A percentile compares a stretch with the other conserved stretches of the same genome.
Conservation (phyloP, 176 grass and related monocot species). For the Puya raimondii region DNA sequence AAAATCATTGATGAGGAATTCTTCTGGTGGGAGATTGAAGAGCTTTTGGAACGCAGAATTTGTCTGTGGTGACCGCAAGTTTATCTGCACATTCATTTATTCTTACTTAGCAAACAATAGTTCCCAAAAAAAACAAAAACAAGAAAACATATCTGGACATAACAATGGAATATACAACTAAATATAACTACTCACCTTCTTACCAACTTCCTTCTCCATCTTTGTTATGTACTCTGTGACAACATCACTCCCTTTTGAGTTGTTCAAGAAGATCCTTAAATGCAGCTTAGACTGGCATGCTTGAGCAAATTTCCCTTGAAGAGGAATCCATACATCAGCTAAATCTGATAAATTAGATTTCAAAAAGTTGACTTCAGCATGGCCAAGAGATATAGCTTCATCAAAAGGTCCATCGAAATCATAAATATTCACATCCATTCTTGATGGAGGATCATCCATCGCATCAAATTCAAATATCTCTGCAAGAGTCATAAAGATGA, state of each 20-base stretch:
- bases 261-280: constrained; percentile 85
- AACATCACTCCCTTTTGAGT: constrained; percentile 62
- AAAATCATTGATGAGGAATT: constrained; percentile 97
- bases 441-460: constrained; percentile 84
- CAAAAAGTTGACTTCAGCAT: constrained; percentile 89
- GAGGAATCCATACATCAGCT: constrained; percentile 86
- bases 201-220: constrained; percentile 97
- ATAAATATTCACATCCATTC: constrained; percentile 77
- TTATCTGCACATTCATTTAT: constrained; percentile 52
- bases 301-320: constrained; percentile 74
- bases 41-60: constrained; percentile 91
- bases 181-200: constrained; percentile 53
- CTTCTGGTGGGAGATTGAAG: constrained; percentile 72
- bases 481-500: constrained; percentile 30
- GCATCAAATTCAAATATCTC: constrained; percentile 97
- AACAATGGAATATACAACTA: neutral
- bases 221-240: constrained; percentile 65
- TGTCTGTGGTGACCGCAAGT: constrained; percentile 61
- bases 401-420: constrained; percentile 94
- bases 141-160: neutral
- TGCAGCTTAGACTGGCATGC: constrained; percentile 77
- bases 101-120: neutral
- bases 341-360: constrained; percentile 82
- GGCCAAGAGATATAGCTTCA: constrained; percentile 70
- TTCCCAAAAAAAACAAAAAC: neutral